Evolutionary conservation across 2,329 filamentous ascomycete genomes (phyloP).

Genomic region (Neophaeococcomyces aloes): DNA sequence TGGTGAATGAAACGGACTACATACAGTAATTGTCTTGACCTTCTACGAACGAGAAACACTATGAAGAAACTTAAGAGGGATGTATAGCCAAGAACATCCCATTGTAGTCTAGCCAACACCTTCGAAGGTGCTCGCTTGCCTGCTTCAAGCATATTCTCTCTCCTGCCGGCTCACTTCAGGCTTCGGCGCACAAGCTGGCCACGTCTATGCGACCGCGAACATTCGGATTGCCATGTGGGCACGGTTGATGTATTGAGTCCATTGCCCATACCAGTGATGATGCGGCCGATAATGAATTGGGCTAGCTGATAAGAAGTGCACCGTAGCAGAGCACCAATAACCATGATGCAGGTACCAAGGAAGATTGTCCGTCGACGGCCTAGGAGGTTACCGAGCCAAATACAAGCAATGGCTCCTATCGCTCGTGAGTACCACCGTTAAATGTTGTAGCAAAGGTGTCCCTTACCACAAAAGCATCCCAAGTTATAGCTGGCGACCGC

Average conservation of each 20-base stretch:
- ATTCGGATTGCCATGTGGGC: slow-evolving; percentile 34
- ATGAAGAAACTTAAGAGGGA: no score
- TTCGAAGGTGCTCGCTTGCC: no score
- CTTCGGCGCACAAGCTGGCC: slow-evolving; percentile 36
- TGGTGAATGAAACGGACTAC: no score
- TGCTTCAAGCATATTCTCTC: neutral
- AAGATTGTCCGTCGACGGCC: slow-evolving; percentile 37
- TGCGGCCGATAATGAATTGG: slow-evolving; percentile 39
- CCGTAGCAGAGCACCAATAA: slow-evolving; percentile 36
- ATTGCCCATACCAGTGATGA: slow-evolving; percentile 32
- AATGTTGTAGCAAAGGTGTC: no score
- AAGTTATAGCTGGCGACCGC: slow-evolving; percentile 35
- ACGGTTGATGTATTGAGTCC: slow-evolving; percentile 31
- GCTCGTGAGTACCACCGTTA: neutral
- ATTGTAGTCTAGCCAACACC: no score
- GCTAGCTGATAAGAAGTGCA: slow-evolving; percentile 30
- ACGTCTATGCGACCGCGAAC: slow-evolving; percentile 40
- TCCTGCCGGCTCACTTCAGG: slow-evolving; percentile 1
- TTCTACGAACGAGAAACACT: no score
- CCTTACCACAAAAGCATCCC: slow-evolving; percentile 37
- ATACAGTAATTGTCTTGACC: no score
- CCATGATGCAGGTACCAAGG: slow-evolving; percentile 30
- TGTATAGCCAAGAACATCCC: no score
- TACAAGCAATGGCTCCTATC: slow-evolving; percentile 36
- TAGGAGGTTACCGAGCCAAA: slow-evolving; percentile 41